Evolutionary conservation across 2,329 filamentous ascomycete species (phyloP).

Genomic region (Hortaea sp.): DNA sequence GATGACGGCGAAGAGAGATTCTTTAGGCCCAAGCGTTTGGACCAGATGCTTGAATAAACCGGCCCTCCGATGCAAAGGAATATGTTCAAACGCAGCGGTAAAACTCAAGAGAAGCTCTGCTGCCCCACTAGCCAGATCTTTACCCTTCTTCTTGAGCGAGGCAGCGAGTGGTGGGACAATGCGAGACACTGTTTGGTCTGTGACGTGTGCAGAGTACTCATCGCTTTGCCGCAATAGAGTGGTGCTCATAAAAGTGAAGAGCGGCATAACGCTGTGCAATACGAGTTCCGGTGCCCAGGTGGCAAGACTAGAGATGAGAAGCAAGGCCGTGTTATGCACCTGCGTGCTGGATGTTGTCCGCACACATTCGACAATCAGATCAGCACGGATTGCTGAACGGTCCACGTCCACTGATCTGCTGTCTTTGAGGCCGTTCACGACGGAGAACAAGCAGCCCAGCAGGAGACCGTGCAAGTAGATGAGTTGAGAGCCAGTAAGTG

Average conservation of each 20-base stretch:
- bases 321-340: constrained; percentile 82
- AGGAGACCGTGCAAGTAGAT: constrained; percentile 84
- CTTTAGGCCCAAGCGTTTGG: constrained; percentile 71
- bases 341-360: constrained; percentile 85
- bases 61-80: constrained; percentile 74
- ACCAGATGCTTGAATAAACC: constrained; percentile 77
- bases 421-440: constrained; percentile 65
- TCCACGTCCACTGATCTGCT: constrained; percentile 47
- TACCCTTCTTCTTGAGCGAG: constrained; percentile 68
- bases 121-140: constrained; percentile 69
- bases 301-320: constrained; percentile 79
- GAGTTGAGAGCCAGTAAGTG: constrained; percentile 72
- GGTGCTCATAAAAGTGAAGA: constrained; percentile 96
- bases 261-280: constrained; percentile 95
- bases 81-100: constrained; percentile 90
- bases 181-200: constrained; percentile 84
- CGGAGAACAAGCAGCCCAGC: constrained; percentile 69
- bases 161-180: constrained; percentile 86
- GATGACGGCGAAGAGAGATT: constrained; percentile 79
- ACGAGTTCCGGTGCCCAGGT: constrained; percentile 83
- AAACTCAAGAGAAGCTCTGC: constrained; percentile 92
- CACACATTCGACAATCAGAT: constrained; percentile 87
- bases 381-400: constrained; percentile 69
- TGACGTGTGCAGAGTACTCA: constrained; percentile 92
- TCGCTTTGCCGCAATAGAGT: constrained; percentile 87